Evolutionary conservation across 192 early-diverging fungal species (phyloP).

Genomic region (Diversispora epigaea): DNA sequence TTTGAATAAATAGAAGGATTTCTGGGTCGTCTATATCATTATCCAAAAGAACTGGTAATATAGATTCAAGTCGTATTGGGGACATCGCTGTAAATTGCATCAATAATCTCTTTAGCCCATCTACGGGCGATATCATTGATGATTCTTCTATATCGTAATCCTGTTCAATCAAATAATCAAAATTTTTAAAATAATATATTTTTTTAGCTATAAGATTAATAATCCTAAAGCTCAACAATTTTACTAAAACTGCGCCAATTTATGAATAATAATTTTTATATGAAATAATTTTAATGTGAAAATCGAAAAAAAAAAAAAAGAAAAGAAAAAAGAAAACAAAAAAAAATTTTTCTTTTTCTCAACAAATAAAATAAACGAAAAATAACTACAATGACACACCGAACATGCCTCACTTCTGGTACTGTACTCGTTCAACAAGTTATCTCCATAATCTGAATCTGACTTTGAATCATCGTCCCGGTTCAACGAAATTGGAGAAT

Average conservation of each 20-base stretch:
- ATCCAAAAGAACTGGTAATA: constrained; percentile 29
- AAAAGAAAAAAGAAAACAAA: not conserved
- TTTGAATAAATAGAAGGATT: constrained; percentile 32
- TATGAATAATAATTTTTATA: no score
- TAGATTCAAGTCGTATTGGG: constrained; percentile 9
- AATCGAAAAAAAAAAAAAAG: not conserved
- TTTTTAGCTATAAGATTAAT: not conserved
- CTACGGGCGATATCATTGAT: constrained; percentile 14
- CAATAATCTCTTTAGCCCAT: constrained; percentile 26
- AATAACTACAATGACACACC: not conserved
- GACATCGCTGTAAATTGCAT: constrained; percentile 32
- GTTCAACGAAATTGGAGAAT: constrained; percentile 25
- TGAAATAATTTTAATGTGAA: not conserved
- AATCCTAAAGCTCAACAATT: no score
- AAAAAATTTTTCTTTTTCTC: not conserved
- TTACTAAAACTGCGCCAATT: no score
- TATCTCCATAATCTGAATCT: constrained; percentile 22
- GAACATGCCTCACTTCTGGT: constrained; percentile 28
- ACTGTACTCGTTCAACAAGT: constrained; percentile 6
- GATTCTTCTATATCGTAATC: constrained; percentile 29
- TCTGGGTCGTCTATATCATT: constrained; percentile 35
- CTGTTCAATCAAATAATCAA: not conserved
- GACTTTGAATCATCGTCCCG: constrained; percentile 25
- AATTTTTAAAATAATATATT: not conserved
- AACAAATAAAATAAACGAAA: not conserved